Evolutionary conservation across 208 protist genomes (phyloP).

Genomic region (Angomonas ambiguus): DNA sequence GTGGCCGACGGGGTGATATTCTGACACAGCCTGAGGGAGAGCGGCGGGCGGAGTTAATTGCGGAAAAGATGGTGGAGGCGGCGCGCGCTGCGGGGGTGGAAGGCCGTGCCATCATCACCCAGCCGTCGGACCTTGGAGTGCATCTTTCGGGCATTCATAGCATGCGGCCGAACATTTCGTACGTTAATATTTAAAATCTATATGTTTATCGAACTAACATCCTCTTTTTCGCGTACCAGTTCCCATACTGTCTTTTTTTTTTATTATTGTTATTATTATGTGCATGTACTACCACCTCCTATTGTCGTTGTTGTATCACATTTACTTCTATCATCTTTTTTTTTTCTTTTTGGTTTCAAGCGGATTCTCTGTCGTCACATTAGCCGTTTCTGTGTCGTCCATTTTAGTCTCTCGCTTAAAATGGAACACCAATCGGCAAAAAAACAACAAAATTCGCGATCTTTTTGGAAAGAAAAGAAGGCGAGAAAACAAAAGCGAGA

Average conservation of each 20-base stretch:
- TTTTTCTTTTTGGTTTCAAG: too few species aligned
- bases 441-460: background rate
- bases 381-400: too few species aligned
- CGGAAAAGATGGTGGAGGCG: constrained; percentile 73
- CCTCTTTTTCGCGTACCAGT: background rate
- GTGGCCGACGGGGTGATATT: constrained; percentile 51
- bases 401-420: constrained; percentile 7
- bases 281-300: too few species aligned
- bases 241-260: constrained; percentile 15
- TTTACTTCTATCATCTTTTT: too few species aligned
- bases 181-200: constrained; percentile 23
- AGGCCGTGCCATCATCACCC: constrained; percentile 77
- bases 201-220: background rate
- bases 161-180: constrained; percentile 30
- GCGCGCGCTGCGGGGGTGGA: constrained; percentile 42
- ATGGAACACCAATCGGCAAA: background rate
- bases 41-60: constrained; percentile 56
- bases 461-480: constrained; percentile 27
- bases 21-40: constrained; percentile 45
- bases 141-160: constrained; percentile 54
- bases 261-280: constrained; percentile 5
- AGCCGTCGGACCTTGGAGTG: constrained; percentile 62
- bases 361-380: too few species aligned
- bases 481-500: constrained; percentile 47
- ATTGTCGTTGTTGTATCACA: too few species aligned